Evolutionary conservation across 78 protist genomes (phyloP).

Genomic region (Monocercomonoides exilis): DNA sequence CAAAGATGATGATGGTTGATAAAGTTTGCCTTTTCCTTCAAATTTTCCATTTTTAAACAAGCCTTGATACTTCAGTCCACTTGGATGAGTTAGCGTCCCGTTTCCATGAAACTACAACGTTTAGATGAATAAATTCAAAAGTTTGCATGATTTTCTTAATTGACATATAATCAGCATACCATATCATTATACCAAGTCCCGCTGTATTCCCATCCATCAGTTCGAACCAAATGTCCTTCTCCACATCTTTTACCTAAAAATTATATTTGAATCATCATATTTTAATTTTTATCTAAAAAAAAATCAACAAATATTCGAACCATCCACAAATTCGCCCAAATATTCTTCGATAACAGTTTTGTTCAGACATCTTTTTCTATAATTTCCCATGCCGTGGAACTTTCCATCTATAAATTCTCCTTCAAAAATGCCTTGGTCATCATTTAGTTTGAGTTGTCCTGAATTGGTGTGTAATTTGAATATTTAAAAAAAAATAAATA

Average conservation of each 20-base stretch:
- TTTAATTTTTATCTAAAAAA: no score
- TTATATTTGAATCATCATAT: no score
- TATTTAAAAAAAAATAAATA: not conserved
- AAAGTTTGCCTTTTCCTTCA: not conserved
- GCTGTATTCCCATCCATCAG: not conserved
- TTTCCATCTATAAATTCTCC: not conserved
- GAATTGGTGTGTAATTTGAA: not conserved
- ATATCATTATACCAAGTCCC: not conserved
- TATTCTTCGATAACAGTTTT: not conserved
- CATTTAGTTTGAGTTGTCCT: no score
- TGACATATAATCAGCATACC: no score
- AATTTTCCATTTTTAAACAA: not conserved
- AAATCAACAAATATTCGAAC: no score
- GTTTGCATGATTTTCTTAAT: no score
- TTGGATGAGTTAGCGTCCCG: not conserved
- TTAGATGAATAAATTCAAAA: no score
- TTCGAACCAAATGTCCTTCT: not conserved
- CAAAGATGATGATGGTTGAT: not conserved
- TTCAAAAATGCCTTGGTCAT: not conserved
- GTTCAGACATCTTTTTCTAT: not conserved
- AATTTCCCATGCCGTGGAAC: not conserved
- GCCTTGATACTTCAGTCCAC: not conserved
- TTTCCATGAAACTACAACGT: not conserved
- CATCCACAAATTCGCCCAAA: not conserved
- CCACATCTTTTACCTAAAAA: no score